phyloP scores from a whole-genome alignment of 2,329 filamentous ascomycete species.

The Scytalidium lignicola region DNA sequence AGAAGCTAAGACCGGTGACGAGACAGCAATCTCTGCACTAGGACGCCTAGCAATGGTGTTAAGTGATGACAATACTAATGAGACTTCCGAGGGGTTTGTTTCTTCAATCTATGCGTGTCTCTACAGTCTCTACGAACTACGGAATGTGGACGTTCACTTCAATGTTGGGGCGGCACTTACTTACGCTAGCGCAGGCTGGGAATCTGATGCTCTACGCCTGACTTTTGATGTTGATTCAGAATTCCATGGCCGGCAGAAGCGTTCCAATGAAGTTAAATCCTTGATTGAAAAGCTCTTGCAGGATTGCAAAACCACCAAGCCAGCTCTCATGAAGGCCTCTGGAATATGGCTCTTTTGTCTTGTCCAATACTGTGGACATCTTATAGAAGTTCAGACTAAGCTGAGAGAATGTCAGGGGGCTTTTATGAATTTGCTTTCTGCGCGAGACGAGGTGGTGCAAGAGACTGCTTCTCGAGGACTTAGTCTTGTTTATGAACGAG shows the following conservation, averaged over 20 bases:
- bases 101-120: slow-evolving; percentile 60
- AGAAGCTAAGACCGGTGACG: slow-evolving; percentile 74
- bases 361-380: slow-evolving; percentile 81
- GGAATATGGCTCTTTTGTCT: slow-evolving; percentile 93
- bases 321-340: slow-evolving; percentile 82
- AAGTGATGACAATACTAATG: slow-evolving; percentile 34
- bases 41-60: slow-evolving; percentile 69
- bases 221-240: slow-evolving; percentile 67
- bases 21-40: slow-evolving; percentile 74
- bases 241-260: slow-evolving; percentile 34
- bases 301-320: slow-evolving; percentile 80
- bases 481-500: slow-evolving; percentile 89
- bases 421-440: slow-evolving; percentile 82
- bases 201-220: slow-evolving; percentile 71
- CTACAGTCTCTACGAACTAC: slow-evolving; percentile 75
- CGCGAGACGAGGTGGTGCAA: slow-evolving; percentile 90
- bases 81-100: slow-evolving; percentile 34
- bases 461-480: slow-evolving; percentile 90
- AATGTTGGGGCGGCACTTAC: slow-evolving; percentile 84
- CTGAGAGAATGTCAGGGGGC: slow-evolving; percentile 77
- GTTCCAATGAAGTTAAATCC: slow-evolving; percentile 30
- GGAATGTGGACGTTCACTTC: slow-evolving; percentile 84
- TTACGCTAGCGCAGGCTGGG: slow-evolving; percentile 73
- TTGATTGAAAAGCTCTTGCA: slow-evolving; percentile 65
- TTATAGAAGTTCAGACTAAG: slow-evolving; percentile 66